Base-by-base conservation (phyloP, 176 grass and related monocot species). In the Ananas comosus region DNA sequence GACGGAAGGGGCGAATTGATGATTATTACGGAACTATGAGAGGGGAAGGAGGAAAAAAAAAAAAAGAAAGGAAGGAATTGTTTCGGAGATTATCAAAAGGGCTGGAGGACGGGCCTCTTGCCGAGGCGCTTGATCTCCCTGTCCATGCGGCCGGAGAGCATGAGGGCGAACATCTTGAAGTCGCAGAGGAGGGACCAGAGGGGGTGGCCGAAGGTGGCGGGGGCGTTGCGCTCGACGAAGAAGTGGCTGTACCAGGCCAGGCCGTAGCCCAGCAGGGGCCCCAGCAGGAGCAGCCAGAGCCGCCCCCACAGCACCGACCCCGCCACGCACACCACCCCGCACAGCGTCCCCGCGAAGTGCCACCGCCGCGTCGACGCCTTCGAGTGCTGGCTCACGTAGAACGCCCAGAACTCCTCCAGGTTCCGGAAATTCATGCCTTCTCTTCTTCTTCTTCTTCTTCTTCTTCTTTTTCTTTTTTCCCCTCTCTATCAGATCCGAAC, bases 231-330 rank as follows among this genome's bases (percentile, higher is more conserved):
- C 77, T 91, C 85, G 63, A 91, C 87, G 74, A 96, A 91, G 72
- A 88, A 85, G 82, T 96, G 91, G 82, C 82, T 88, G 82, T 96
- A 96, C 87, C 87, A 91, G 7, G 91, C 91, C 84, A 91, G 81
- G 77, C 76, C 85, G 68, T 91, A 91, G 2, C 87, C 82, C 17
- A 91, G 53, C 28, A 80, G 22, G 66, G 84, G 85, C 56, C 74
- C 64, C 23, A 64, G 76, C 66, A 76, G 70, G 22, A 68, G 65
- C 67, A 96, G 51, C 72, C 73, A 83, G n/a, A 64, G 72, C 53
- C 81, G 68, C 61, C 83, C 87, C 11, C 74, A 72, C 72, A 79
- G 50, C 68, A 75, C 69, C n/a, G 91, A 82, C 42, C 76, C 76
- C 28, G 73, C 33, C 47, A 71, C 72, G 85, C 91, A 85, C 51